Conservation (phyloP, 2,329 filamentous ascomycete genomes). For the Knufia petricola region DNA sequence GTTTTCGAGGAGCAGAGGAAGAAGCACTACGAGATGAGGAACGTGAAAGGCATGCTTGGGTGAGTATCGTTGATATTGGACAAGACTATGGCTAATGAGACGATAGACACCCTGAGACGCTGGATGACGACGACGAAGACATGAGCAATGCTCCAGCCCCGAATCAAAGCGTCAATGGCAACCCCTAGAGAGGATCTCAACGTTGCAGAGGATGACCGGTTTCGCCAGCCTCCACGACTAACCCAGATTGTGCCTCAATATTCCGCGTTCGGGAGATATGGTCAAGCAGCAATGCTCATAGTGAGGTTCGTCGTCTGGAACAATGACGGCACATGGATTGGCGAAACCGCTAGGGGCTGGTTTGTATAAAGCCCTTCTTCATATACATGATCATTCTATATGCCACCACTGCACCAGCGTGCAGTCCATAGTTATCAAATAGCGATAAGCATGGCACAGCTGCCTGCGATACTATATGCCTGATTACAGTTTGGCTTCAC, state of each 20-base stretch:
- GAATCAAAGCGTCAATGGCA: conserved; percentile 25
- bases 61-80: conserved; percentile 30
- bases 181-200: neutral
- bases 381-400: neutral
- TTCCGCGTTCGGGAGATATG: no score
- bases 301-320: neutral
- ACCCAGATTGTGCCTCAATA: no score
- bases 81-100: neutral
- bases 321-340: neutral
- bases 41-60: conserved; percentile 81
- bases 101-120: conserved; percentile 51
- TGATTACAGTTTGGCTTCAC: no score
- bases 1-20: conserved; percentile 86
- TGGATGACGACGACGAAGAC: conserved; percentile 54
- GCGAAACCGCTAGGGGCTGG: neutral
- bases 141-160: conserved; percentile 33
- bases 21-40: conserved; percentile 98
- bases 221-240: neutral
- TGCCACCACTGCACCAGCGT: neutral
- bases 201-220: neutral
- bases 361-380: neutral
- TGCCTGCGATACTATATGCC: neutral
- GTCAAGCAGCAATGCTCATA: neutral
- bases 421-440: neutral
- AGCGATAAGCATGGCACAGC: neutral